phyloP scores from a whole-genome alignment of 768 basidiomycete genomes.

The Megacollybia marginata region DNA sequence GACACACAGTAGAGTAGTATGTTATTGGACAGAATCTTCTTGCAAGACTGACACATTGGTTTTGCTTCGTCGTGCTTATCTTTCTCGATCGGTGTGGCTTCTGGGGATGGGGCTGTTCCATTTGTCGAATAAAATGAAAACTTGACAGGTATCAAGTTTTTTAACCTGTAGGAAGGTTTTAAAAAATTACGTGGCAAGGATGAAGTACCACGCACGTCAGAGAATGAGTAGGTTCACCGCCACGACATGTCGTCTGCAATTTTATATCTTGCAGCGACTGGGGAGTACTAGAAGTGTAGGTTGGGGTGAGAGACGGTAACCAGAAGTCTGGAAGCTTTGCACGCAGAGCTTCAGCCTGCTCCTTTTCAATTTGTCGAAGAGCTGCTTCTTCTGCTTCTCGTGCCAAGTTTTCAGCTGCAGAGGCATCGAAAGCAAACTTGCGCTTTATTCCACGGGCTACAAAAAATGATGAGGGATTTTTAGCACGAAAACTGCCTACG shows the following conservation, averaged over 20 bases:
- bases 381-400: constrained; percentile 87
- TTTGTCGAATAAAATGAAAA: constrained; percentile 52
- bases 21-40: constrained; percentile 76
- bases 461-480: not conserved
- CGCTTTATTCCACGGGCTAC: constrained; percentile 64
- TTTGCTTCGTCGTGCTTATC: constrained; percentile 47
- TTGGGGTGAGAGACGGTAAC: constrained; percentile 91
- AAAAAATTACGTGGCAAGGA: not conserved
- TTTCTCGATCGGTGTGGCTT: constrained; percentile 5
- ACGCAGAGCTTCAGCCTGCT: constrained; percentile 79
- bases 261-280: constrained; percentile 73
- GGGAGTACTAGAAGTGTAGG: constrained; percentile 57
- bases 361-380: constrained; percentile 70
- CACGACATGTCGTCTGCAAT: constrained; percentile 83
- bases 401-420: constrained; percentile 62
- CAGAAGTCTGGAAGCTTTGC: constrained; percentile 95
- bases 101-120: constrained; percentile 15
- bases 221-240: constrained; percentile 70
- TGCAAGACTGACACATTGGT: constrained; percentile 85
- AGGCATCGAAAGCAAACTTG: constrained; percentile 77
- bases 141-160: constrained; percentile 74
- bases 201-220: constrained; percentile 49
- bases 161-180: constrained; percentile 54
- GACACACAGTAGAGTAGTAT: constrained; percentile 58
- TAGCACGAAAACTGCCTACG: constrained; percentile 1